A percentile compares a stretch with the other conserved stretches of the same genome.
phyloP scores from a whole-genome alignment of 140 eudicot species.

The Ambrosia hybrid region DNA sequence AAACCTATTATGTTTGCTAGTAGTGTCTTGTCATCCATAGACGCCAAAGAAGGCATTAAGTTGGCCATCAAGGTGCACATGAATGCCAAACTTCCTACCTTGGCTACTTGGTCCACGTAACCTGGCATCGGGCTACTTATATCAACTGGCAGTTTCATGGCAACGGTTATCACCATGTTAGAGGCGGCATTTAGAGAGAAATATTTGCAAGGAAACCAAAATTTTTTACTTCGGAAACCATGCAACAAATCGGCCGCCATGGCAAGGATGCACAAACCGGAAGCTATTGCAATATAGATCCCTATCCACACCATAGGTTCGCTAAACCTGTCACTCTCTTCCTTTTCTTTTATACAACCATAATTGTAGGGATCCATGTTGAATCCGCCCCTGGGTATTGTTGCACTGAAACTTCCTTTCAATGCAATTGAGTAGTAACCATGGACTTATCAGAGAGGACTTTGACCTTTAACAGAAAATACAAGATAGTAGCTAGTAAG shows the following conservation, averaged over 20 bases:
- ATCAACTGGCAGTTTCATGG: conserved; percentile 36
- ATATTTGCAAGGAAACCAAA: conserved; percentile 41
- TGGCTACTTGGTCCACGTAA: too few species aligned
- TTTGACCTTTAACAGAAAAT: too few species aligned
- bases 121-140: conserved; percentile 27
- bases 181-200: conserved; percentile 39
- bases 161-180: conserved; percentile 24
- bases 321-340: neutral
- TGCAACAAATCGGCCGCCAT: too few species aligned
- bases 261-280: conserved; percentile 8
- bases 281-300: conserved; percentile 32
- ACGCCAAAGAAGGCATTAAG: conserved; percentile 34
- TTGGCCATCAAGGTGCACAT: conserved; percentile 36
- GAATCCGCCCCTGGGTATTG: too few species aligned
- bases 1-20: conserved; percentile 32
- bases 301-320: conserved; percentile 37
- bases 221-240: neutral
- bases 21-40: conserved; percentile 1
- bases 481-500: too few species aligned
- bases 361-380: too few species aligned
- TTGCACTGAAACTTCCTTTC: too few species aligned
- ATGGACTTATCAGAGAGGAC: too few species aligned
- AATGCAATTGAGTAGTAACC: too few species aligned
- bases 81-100: conserved; percentile 29
- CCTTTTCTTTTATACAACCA: too few species aligned